Base-by-base conservation (phyloP, 345 rosid species). In the Lepidium didymum region DNA sequence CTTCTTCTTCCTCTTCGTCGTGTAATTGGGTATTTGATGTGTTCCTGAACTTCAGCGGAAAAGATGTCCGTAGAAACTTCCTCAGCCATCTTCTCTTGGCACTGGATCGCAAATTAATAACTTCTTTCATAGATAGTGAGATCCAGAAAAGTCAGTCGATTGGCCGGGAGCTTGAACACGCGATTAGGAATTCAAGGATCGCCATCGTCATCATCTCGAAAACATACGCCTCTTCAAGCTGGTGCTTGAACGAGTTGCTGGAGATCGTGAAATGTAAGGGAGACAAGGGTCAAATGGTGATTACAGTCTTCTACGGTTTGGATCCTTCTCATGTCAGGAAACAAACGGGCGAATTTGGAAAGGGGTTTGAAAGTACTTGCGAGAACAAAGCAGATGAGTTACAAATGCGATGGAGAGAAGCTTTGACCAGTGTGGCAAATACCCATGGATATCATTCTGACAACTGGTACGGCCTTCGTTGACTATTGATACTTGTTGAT, bases 311-410 rank as follows among this genome's bases (percentile, higher is more conserved):
- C 36, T 50, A 64, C 46, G 38, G 31, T 10, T 25, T 51, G 14
- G 46, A 65, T 51, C 69, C 69, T 19, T 51, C 60, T 11, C 18
- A 65, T 51, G 69, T 65, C 1, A 53, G 69, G 34, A 65, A 65
- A 12, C 59, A 65, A 11, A 23, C 14, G 2, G 69, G 49, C 2
- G 29, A 10, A 10, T 38, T 65, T 38, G 69, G 37, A 25, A 11
- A 25, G 33, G 37, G 21, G 9, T 65, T 65, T 51, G 0, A 13
- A 15, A 31, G 27, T 8, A 25, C 5, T 25, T 45, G 66, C 62
- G 7, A 19, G 40, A 27, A 41, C 23, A 61, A 29, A 25, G 0
- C 52, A 0, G 50, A 21, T 5, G 66, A 42, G 0, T 8, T 37
- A 19, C n/a, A n/a, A 29, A 41, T 6, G 8, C 31, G n/a, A 0